Conservation (phyloP, 1,284 basidiomycete species). For the Puccinia novopanici region DNA sequence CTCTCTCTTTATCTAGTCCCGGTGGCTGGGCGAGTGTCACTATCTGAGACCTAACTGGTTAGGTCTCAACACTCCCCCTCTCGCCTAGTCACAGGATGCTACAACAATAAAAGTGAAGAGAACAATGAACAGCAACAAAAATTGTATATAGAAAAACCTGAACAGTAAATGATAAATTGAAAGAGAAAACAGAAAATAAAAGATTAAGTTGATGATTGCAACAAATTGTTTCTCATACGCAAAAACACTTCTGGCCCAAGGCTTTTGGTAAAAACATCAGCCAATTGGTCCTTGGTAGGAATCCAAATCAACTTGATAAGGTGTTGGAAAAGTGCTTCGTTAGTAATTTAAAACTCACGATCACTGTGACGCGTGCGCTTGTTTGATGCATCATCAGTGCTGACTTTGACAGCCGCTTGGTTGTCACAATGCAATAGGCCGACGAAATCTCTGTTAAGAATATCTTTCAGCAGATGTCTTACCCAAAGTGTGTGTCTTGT, state of each 20-base stretch:
- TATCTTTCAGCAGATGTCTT: background rate
- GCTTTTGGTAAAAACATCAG: conserved; percentile 22
- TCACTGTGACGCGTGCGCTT: conserved; percentile 12
- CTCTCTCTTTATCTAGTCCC: no score
- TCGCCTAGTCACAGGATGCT: no score
- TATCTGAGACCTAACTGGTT: no score
- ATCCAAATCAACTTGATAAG: background rate
- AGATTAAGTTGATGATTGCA: no score
- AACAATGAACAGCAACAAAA: no score
- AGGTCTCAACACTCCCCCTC: no score
- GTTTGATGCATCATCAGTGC: conserved; percentile 19
- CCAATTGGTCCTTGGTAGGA: background rate
- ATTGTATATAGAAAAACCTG: no score
- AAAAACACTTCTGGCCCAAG: background rate
- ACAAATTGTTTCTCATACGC: background rate
- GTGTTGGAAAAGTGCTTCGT: background rate
- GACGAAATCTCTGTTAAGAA: background rate
- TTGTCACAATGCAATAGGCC: background rate
- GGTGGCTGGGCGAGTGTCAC: no score
- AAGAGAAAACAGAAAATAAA: no score
- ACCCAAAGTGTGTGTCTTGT: no score
- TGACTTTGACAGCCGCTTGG: background rate
- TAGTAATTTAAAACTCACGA: conserved; percentile 12
- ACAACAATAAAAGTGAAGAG: no score
- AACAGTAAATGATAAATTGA: no score